Evolutionary conservation across 495 filamentous ascomycete species (phyloP).

Genomic region (Neurospora sp.): DNA sequence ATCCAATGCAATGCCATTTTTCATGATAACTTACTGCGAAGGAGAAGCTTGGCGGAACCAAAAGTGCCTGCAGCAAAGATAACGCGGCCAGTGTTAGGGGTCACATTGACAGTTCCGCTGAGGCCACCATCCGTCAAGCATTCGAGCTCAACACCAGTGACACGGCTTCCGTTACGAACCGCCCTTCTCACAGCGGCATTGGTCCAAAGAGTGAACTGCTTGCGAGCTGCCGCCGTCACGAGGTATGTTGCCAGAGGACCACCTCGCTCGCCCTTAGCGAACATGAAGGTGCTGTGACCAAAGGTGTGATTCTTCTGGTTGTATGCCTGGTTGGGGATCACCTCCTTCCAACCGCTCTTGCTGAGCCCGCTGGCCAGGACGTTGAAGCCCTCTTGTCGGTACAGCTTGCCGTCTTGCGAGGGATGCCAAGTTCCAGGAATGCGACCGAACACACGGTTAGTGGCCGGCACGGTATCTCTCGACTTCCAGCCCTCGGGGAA

Average conservation of each 20-base stretch:
- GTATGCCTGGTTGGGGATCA: slow-evolving; percentile 50
- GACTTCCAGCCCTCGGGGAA: slow-evolving; percentile 68
- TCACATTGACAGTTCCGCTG: slow-evolving; percentile 49
- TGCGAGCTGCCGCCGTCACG: slow-evolving; percentile 44
- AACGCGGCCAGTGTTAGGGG: slow-evolving; percentile 48
- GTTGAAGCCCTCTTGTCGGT: slow-evolving; percentile 55
- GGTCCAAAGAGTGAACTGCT: slow-evolving; percentile 56
- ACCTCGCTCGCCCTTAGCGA: slow-evolving; percentile 50
- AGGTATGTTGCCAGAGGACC: slow-evolving; percentile 70
- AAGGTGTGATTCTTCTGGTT: slow-evolving; percentile 55
- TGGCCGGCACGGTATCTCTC: slow-evolving; percentile 47
- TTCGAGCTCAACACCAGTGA: slow-evolving; percentile 59
- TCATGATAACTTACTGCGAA: slow-evolving; percentile 26
- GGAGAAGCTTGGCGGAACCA: slow-evolving; percentile 60
- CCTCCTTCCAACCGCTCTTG: slow-evolving; percentile 49
- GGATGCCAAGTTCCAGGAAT: slow-evolving; percentile 61
- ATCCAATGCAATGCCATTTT: neutral
- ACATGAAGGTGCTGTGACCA: slow-evolving; percentile 61
- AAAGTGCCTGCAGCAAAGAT: slow-evolving; percentile 61
- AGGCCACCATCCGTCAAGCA: slow-evolving; percentile 43
- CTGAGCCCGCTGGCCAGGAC: slow-evolving; percentile 46
- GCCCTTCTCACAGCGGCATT: slow-evolving; percentile 55
- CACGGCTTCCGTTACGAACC: slow-evolving; percentile 46
- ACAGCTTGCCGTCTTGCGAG: slow-evolving; percentile 56
- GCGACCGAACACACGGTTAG: slow-evolving; percentile 50